Conservation (phyloP, 2,329 filamentous ascomycete species). For the Beauveria sp. region DNA sequence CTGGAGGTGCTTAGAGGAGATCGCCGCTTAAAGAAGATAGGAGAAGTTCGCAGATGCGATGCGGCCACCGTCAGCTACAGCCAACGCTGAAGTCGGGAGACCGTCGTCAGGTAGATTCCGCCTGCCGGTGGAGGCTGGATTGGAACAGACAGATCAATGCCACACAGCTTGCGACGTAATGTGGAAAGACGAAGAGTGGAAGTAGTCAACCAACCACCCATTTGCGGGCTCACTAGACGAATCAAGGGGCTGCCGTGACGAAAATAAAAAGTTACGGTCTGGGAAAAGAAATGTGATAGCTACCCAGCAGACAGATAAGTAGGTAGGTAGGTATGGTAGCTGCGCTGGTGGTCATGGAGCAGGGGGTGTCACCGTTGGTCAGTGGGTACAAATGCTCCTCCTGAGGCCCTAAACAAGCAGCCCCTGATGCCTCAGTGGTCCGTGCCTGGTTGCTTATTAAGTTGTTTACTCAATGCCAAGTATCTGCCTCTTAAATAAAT, state of each 20-base stretch:
- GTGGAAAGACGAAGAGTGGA: background rate
- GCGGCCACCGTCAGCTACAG: slow-evolving; percentile 2
- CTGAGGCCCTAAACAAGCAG: slow-evolving; percentile 7
- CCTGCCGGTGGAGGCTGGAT: background rate
- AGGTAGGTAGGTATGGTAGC: background rate
- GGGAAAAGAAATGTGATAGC: background rate
- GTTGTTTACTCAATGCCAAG: background rate
- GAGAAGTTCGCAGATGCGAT: background rate
- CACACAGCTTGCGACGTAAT: background rate
- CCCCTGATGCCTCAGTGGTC: slow-evolving; percentile 11
- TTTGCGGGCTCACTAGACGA: background rate
- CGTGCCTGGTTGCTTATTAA: slow-evolving; percentile 7
- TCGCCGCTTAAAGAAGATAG: background rate
- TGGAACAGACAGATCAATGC: slow-evolving; percentile 1
- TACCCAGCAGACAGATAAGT: background rate
- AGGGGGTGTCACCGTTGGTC: slow-evolving; percentile 11
- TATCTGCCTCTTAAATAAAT: background rate
- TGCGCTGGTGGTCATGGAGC: background rate
- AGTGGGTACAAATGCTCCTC: slow-evolving; percentile 5
- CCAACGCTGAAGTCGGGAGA: background rate
- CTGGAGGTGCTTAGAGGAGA: background rate
- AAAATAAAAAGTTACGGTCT: slow-evolving; percentile 1
- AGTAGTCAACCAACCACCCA: slow-evolving; percentile 1
- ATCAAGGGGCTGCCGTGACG: slow-evolving; percentile 5
- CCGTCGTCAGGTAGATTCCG: background rate